Evolutionary conservation across 495 filamentous ascomycete species (phyloP), one percentile per base, ranked within the genome.

Genomic region (Hypoxylon perforatum): DNA sequence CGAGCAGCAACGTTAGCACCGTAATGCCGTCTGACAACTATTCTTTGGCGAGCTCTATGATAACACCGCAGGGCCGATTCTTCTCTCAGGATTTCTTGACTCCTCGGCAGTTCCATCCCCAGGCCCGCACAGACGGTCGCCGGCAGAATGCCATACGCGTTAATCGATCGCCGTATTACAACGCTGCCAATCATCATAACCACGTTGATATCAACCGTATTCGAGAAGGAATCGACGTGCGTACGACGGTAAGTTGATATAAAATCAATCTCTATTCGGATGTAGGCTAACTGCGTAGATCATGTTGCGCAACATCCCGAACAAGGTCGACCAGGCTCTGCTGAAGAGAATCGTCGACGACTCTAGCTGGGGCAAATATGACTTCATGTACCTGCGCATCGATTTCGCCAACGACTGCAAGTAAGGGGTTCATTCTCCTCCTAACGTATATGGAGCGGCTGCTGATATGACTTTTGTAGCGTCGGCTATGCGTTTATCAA

Each of bases 401-500:
- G 92, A 96, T 74, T 96, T 96, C 72, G 86, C 87, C 42, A 92
- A 94, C 67, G 88, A 92, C 59, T 94, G 91, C 90, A 96, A 94
- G 92, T 94, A 80, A 75, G 89, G 81, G 46, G 19, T 46, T 42
- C 50, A 10, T 18, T n/a, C 30, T 9, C 11, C 30, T 22, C 10
- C 1, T 2, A 11, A 36, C 11, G 1, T 46, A 17, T 70, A 19
- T 17, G 12, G 25, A 19, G n/a, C 35, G 57, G 2, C 6, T 67
- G 76, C 67, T 81, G 73, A 78, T 54, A 46, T 41, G 64, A 67
- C 52, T 17, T 30, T 18, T 63, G 14, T 63, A 97, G 93, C 76
- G 95, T 99, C 58, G 95, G 95, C 58, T 99, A 99, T 81, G 95
- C 93, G 0, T 99, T 99, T 78, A 92, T 99, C 77, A 97, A 99